Base-by-base conservation (phyloP, 2,329 filamentous ascomycete genomes). In the Arthrobotrys musiformis region DNA sequence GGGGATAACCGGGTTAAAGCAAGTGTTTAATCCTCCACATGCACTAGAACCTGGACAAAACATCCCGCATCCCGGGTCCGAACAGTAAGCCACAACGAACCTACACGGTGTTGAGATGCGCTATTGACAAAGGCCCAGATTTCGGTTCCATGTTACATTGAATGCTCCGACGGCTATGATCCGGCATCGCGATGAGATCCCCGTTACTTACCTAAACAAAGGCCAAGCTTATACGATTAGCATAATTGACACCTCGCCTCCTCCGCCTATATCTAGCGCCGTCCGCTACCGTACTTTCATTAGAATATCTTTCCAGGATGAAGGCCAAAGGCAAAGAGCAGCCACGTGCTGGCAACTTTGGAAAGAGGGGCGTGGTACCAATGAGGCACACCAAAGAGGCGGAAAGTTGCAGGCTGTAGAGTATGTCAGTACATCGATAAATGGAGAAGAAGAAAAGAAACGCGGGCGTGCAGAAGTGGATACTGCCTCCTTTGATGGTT, bases 91-190 rank as follows among this genome's bases (percentile, higher is more conserved):
- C 13, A 35, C 35, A 35, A 13, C 17, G 5, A 17, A 22, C 17
- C 44, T 3, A 13, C 17, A 5, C 58, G 26, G 33, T 11, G 42
- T 7, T 13, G 37, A 46, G 15, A 58, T 22, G 28, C 30, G n/a
- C 15, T 30, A 28, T 26, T 72, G 15, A 72, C 60, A 1, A 17
- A 13, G 7, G 9, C 7, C 17, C 79, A 90, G 89, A 78, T 97
- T 97, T 82, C 92, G 95, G 44, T 98, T 93, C 82, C 92, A 95
- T 82, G 91, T 93, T 61, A 95, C 93, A 0, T 85, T 99, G 52
- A 96, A 97, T 83, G 94, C 95, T 0, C 93, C 94, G 2, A 99
- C 95, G 0, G 95, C 95, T 6, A 99, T 98, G 95, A 91, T 96
- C 82, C 96, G 92, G 83, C 90, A 93, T 78, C 85, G 90, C 0